phyloP scores from a whole-genome alignment of 495 filamentous ascomycete species.

The Jackrogersella minutella region DNA sequence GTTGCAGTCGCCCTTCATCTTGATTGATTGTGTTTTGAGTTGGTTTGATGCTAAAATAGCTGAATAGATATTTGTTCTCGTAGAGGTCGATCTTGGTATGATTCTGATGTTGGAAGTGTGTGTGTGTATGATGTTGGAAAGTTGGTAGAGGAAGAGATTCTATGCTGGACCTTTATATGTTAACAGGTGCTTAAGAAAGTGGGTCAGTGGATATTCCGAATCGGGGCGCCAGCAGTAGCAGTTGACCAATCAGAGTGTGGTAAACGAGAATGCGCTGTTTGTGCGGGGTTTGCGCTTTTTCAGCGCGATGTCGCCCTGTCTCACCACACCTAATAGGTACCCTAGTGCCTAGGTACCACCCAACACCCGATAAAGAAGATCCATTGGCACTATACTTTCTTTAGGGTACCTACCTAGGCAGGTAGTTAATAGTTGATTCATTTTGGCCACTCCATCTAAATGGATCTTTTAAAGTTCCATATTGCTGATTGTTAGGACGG shows the following conservation, averaged over 20 bases:
- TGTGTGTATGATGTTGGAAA: slow-evolving; percentile 19
- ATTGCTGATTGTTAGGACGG: too few relatives aligned
- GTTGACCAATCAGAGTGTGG: slow-evolving; percentile 5
- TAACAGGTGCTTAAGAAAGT: slow-evolving; percentile 16
- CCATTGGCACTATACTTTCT: too few relatives aligned
- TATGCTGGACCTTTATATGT: slow-evolving; percentile 37
- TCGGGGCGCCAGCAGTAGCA: slow-evolving; percentile 9
- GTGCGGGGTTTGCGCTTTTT: slow-evolving; percentile 46
- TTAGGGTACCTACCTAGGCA: background rate
- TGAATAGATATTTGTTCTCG: slow-evolving; percentile 30
- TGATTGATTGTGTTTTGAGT: slow-evolving; percentile 42
- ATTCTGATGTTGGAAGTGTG: slow-evolving; percentile 1
- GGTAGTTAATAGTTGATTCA: background rate
- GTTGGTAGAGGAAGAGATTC: slow-evolving; percentile 9
- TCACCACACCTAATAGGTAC: slow-evolving; percentile 30
- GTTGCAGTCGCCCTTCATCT: slow-evolving; percentile 57
- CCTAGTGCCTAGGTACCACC: too few relatives aligned
- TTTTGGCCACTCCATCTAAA: background rate
- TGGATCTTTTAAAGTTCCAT: too few relatives aligned
- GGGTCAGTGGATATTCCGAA: slow-evolving; percentile 26
- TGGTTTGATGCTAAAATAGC: slow-evolving; percentile 15
- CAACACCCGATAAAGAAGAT: too few relatives aligned
- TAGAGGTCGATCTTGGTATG: slow-evolving; percentile 10
- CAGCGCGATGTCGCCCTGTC: slow-evolving; percentile 42
- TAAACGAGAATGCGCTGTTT: slow-evolving; percentile 43